Evolutionary conservation across 2,329 filamentous ascomycete genomes (phyloP), one percentile per base, ranked within the genome.

Genomic region (Canariomyces notabilis): DNA sequence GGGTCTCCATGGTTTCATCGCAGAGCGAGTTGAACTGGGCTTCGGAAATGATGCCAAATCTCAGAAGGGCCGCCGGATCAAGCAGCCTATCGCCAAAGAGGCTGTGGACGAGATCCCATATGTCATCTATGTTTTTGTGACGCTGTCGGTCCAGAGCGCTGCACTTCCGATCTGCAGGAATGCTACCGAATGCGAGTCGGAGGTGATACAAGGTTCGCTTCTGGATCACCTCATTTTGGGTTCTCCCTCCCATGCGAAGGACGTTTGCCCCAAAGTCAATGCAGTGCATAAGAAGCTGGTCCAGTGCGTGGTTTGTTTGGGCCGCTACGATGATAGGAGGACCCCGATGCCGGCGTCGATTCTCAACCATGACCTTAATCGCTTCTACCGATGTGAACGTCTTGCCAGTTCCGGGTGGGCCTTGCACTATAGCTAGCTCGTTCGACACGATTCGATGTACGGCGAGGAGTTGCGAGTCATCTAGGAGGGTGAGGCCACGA

Each of bases 251-350:
- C 8, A 79, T 60, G 2, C 75, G 73, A 8, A 72, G 67, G 47
- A 89, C 82, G 1, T 79, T 74, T 73, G 64, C 85, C 2, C 62
- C 64, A 0, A 57, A 44, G 1, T 68, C 60, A 1, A 80, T 70
- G 14, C 89, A 72, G 44, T 83, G 79, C 1, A 69, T 67, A 0
- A 95, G 70, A 0, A 96, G 71, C 60, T 95, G 89, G 56, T 96
- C 89, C 0, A 95, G 69, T 0, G 89, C 89, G 64, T 95, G 89
- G 49, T 96, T 96, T 0, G 89, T 96, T 57, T 95, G 89, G 6
- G 88, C 89, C 0, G 89, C 78, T 3, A 95, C 73, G 16, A 95
- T 74, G 22, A 96, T 82, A 0, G 87, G 87, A 11, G 57, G 7
- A 47, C 83, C 79, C 0, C 65, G 70, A 2, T 60, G 57, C 2